Evolutionary conservation across 1,284 basidiomycete genomes (phyloP).

Genomic region (Porodaedalea pini): DNA sequence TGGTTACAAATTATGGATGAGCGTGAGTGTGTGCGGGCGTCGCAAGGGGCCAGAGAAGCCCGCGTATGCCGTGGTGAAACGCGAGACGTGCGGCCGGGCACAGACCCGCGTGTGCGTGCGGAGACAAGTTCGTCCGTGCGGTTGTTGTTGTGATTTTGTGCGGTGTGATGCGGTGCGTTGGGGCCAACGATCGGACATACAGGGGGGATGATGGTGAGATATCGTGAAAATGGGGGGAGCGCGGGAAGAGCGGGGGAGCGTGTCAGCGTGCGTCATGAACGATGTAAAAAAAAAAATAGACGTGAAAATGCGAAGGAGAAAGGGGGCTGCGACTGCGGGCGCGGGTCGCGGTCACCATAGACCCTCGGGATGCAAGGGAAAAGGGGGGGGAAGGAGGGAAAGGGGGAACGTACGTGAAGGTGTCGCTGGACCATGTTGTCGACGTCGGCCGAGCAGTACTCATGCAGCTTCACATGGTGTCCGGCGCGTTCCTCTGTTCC

Average conservation of each 20-base stretch:
- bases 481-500: conserved; percentile 47
- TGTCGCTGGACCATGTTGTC: conserved; percentile 50
- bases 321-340: not conserved
- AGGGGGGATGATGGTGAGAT: not conserved
- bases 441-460: conserved; percentile 57
- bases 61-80: not conserved
- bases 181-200: not conserved
- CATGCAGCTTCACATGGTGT: conserved; percentile 58
- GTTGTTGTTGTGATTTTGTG: not conserved
- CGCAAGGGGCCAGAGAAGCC: not conserved
- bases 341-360: not conserved
- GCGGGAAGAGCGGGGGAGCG: conserved; percentile 2
- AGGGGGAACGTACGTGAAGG: conserved; percentile 35
- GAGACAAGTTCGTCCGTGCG: not conserved
- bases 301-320: not conserved
- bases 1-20: too few relatives aligned
- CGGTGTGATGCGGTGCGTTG: not conserved
- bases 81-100: not conserved
- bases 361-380: not conserved
- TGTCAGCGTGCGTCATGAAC: too few relatives aligned
- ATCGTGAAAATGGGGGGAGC: not conserved
- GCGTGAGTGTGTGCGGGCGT: not conserved
- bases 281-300: not conserved
- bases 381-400: conserved; percentile 1
- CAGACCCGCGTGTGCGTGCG: not conserved